Percentiles rank a stretch among this genome's conserved stretches.
These are phyloP conservation scores for Umbelopsis vinacea DNA, from an alignment of 192 early-diverging fungal species.

Conservation along the genomic window DNA sequence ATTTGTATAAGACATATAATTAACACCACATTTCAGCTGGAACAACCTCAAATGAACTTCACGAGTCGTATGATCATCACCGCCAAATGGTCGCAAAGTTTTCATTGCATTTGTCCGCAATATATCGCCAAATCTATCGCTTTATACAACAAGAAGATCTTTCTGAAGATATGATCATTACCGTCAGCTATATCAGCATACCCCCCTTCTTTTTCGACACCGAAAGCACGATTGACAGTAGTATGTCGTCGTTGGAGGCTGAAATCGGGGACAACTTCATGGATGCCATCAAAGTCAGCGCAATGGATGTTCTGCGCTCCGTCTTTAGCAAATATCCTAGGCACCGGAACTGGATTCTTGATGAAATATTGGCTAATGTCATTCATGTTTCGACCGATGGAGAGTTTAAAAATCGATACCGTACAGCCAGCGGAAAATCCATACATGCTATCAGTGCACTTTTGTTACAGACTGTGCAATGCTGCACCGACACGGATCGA, in stretches of 20 bases:
- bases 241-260: not conserved
- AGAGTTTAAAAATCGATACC: constrained; percentile 56
- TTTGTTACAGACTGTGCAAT: constrained; percentile 73
- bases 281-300: constrained; percentile 32
- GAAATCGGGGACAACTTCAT: constrained; percentile 5
- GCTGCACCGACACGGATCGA: constrained; percentile 30
- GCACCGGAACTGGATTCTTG: constrained; percentile 83
- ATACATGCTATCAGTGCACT: constrained; percentile 77
- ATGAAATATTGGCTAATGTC: constrained; percentile 80
- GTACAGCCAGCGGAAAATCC: constrained; percentile 59
- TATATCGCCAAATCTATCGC: not conserved
- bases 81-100: not conserved
- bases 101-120: not conserved
- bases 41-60: not conserved
- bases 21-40: not conserved
- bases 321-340: constrained; percentile 58
- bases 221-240: not conserved
- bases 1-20: not conserved
- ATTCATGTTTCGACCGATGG: constrained; percentile 69
- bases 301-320: constrained; percentile 30
- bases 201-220: constrained; percentile 56
- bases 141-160: constrained; percentile 43
- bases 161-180: constrained; percentile 52
- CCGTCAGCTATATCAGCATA: constrained; percentile 50
- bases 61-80: not conserved